phyloP scores from a whole-genome alignment of 345 rosid species.

The Noccaea caerulescens region DNA sequence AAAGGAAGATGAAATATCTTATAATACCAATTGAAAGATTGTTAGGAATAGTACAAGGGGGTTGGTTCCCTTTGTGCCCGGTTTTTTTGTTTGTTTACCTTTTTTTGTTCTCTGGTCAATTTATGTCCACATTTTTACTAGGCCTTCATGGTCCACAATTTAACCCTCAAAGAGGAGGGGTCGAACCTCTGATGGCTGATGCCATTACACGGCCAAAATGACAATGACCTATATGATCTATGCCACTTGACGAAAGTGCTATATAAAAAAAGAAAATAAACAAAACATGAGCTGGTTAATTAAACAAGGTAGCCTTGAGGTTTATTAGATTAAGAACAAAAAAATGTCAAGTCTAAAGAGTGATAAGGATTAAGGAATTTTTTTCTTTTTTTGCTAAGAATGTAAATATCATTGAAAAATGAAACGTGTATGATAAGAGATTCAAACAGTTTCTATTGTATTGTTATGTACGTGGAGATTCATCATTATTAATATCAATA shows the following conservation, averaged over 20 bases:
- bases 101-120: not conserved
- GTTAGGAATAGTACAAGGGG: not conserved
- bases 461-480: not conserved
- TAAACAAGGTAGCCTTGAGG: not conserved
- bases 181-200: not conserved
- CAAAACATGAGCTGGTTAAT: not conserved
- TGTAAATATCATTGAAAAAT: not conserved
- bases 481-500: constrained; percentile 2
- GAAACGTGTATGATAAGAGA: constrained; percentile 1
- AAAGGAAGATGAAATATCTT: not conserved
- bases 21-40: not conserved
- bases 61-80: no score
- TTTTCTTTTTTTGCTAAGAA: no score
- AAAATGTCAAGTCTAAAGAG: constrained; percentile 5
- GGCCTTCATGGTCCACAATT: not conserved
- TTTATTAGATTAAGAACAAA: not conserved
- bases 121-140: not conserved
- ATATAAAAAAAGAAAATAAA: not conserved
- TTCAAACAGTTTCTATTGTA: not conserved
- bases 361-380: not conserved
- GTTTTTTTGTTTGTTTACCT: no score
- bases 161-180: not conserved
- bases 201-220: not conserved
- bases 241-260: constrained; percentile 5
- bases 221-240: not conserved